phyloP scores from a whole-genome alignment of 169 alveolate species.

The Plasmodium ovale region DNA sequence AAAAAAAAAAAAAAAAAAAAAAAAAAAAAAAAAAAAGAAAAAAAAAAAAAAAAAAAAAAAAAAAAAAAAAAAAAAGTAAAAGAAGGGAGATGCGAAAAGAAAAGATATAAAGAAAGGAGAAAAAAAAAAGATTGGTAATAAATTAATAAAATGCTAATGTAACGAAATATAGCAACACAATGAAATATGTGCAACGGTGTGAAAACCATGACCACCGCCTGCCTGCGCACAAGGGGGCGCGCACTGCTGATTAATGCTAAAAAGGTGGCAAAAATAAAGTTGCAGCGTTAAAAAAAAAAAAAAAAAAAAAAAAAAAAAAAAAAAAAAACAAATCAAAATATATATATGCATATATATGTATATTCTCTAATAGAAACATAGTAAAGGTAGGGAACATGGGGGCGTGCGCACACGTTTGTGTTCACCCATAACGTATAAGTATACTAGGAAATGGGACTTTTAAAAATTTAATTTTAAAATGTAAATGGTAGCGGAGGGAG shows the following conservation, averaged over 20 bases:
- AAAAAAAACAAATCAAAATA: not conserved
- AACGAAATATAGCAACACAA: not conserved
- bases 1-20: conserved; percentile 2
- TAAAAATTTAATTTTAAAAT: conserved; percentile 59
- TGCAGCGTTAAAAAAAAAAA: not conserved
- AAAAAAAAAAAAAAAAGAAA: conserved; percentile 3
- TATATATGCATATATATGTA: not conserved
- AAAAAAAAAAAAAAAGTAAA: not conserved
- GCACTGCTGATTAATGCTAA: no score
- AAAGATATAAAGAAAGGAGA: not conserved
- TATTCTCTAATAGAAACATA: not conserved
- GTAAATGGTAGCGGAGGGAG: no score
- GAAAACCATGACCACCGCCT: not conserved
- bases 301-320: not conserved
- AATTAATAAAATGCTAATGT: not conserved
- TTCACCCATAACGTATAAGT: not conserved
- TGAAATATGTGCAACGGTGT: not conserved
- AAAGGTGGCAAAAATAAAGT: not conserved
- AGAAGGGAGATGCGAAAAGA: not conserved
- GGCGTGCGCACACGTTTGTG: not conserved
- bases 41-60: conserved; percentile 17
- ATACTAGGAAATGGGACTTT: conserved; percentile 5
- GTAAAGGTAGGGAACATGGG: not conserved
- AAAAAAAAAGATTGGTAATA: not conserved
- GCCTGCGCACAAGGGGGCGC: no score